A percentile compares a stretch with the other conserved stretches of the same genome.
Evolutionary conservation across 2,329 filamentous ascomycete genomes (phyloP).

Genomic region (Phyllosticta citriasiana): DNA sequence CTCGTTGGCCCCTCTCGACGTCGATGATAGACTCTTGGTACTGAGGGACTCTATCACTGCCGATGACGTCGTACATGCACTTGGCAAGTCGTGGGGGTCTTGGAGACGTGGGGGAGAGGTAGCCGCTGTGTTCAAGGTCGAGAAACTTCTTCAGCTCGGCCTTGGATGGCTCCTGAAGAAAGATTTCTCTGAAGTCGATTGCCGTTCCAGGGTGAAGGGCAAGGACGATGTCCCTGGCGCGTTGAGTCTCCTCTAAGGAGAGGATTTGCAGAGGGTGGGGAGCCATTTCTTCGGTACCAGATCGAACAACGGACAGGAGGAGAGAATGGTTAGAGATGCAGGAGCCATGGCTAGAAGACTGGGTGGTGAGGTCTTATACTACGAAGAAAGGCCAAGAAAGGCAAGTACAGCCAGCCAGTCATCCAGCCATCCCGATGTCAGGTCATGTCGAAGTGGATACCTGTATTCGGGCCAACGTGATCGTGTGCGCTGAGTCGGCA

Average conservation of each 20-base stretch:
- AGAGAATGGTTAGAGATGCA: neutral
- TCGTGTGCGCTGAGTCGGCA: neutral
- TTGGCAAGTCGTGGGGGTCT: constrained; percentile 42
- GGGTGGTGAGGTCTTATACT: neutral
- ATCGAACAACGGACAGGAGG: neutral
- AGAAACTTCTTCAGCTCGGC: constrained; percentile 38
- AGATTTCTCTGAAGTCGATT: constrained; percentile 42
- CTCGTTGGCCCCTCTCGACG: constrained; percentile 30
- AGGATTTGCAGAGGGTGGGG: constrained; percentile 48
- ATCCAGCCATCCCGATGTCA: neutral
- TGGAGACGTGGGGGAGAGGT: constrained; percentile 29
- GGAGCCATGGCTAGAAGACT: neutral
- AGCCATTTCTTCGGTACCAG: constrained; percentile 19
- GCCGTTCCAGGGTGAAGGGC: constrained; percentile 27
- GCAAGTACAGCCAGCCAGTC: neutral
- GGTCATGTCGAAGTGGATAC: neutral
- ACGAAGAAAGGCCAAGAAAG: neutral
- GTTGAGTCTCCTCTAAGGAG: constrained; percentile 44
- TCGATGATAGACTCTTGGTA: constrained; percentile 48
- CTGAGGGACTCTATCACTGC: constrained; percentile 39
- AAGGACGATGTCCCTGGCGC: constrained; percentile 41
- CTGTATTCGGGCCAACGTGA: neutral
- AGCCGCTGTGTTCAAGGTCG: constrained; percentile 35
- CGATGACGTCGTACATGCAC: constrained; percentile 48
- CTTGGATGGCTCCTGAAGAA: constrained; percentile 42